A percentile compares a stretch with the other conserved stretches of the same genome.
phyloP scores from a whole-genome alignment of 2,329 filamentous ascomycete species.

The Fusarium anguioides region DNA sequence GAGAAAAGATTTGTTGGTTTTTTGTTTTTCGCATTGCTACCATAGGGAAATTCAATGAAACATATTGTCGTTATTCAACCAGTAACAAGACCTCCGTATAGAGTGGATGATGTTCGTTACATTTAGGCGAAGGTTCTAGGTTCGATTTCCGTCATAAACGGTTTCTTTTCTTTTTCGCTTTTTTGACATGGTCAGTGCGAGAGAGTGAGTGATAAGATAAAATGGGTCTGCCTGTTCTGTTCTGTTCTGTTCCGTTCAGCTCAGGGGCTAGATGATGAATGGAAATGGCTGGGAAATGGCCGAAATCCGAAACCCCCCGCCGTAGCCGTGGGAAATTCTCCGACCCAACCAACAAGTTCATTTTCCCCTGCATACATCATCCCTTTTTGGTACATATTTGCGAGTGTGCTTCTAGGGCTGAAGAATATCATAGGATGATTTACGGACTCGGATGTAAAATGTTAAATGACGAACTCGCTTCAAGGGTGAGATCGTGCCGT shows the following conservation, averaged over 20 bases:
- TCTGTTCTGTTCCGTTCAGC: too few species aligned
- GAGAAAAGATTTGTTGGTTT: too few species aligned
- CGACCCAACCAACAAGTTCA: background rate
- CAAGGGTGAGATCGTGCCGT: background rate
- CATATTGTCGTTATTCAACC: too few species aligned
- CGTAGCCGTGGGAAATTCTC: constrained; percentile 4
- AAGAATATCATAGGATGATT: background rate
- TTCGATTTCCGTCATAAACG: background rate
- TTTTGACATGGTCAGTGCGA: too few species aligned
- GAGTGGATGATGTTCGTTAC: too few species aligned
- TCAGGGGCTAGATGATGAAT: background rate
- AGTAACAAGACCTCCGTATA: too few species aligned
- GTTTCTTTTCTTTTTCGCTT: background rate
- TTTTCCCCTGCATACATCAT: too few species aligned
- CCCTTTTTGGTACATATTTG: constrained; percentile 3
- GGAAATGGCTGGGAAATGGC: background rate
- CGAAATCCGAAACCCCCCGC: constrained; percentile 5
- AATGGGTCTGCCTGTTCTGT: background rate
- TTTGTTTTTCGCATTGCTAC: too few species aligned
- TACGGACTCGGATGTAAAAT: background rate
- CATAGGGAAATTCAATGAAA: background rate
- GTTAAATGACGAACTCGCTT: background rate
- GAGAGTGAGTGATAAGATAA: constrained; percentile 15
- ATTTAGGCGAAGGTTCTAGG: background rate
- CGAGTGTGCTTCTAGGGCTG: background rate